Conservation (phyloP, 257 asterid species). For the Solanum bulbocastanum region DNA sequence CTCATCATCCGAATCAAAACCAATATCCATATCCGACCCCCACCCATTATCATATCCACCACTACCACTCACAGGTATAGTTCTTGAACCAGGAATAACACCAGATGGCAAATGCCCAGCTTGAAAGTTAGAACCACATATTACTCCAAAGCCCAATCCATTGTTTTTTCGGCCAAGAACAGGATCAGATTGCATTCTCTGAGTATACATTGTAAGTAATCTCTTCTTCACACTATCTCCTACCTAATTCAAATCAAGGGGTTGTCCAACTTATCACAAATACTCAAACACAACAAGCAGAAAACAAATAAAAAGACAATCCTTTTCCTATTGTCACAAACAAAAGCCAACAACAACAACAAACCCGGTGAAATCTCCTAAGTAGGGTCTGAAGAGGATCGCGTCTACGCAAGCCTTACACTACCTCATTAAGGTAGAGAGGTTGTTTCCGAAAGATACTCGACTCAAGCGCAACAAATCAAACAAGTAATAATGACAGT, state of each 20-base stretch:
- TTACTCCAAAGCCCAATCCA: slow-evolving; percentile 35
- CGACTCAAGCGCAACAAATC: not conserved
- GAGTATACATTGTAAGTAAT: slow-evolving; percentile 31
- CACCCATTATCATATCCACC: not conserved
- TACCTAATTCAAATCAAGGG: slow-evolving; percentile 3
- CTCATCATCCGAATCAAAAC: slow-evolving; percentile 67
- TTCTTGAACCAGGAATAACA: not conserved
- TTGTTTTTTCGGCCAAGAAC: slow-evolving; percentile 27
- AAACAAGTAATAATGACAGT: not conserved
- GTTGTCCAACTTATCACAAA: not conserved
- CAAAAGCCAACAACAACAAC: not conserved
- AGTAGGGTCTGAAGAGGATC: not conserved
- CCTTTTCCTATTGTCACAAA: not conserved
- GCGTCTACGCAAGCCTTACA: not conserved
- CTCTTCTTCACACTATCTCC: slow-evolving; percentile 8
- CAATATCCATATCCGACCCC: slow-evolving; percentile 35
- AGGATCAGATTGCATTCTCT: slow-evolving; percentile 29
- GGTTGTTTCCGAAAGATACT: not conserved
- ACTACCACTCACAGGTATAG: not conserved
- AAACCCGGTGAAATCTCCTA: not conserved
- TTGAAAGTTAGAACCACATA: slow-evolving; percentile 40
- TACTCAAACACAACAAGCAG: not conserved
- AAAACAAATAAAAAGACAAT: not conserved
- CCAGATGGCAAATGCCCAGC: slow-evolving; percentile 61
- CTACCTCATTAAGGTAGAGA: not conserved